Evolutionary conservation across 2,329 filamentous ascomycete genomes (phyloP).

Genomic region (Didymella glomerata): DNA sequence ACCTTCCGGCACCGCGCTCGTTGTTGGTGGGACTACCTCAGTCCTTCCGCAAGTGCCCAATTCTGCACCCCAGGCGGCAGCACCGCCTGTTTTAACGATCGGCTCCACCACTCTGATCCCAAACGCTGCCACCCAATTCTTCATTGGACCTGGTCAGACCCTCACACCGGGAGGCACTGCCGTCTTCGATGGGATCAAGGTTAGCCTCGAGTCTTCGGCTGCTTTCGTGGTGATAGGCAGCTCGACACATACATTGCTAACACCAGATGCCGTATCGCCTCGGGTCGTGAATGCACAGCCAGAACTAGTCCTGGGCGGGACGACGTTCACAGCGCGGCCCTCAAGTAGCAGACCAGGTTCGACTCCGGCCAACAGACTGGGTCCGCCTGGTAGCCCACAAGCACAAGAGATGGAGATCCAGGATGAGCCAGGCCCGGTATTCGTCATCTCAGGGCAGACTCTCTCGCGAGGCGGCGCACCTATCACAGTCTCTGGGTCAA

Average conservation of each 20-base stretch:
- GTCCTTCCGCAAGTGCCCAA: slow-evolving; percentile 28
- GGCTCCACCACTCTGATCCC: slow-evolving; percentile 53
- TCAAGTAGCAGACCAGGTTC: neutral
- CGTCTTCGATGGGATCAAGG: slow-evolving; percentile 49
- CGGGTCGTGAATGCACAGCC: neutral
- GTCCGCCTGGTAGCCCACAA: neutral
- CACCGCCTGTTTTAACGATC: slow-evolving; percentile 52
- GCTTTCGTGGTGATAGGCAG: slow-evolving; percentile 53
- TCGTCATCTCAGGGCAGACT: slow-evolving; percentile 52
- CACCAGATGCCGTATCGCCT: neutral
- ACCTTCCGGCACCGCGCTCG: slow-evolving; percentile 40
- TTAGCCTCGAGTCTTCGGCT: slow-evolving; percentile 53
- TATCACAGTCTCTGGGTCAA: slow-evolving; percentile 46
- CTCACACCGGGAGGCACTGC: slow-evolving; percentile 52
- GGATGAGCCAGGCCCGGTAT: slow-evolving; percentile 31
- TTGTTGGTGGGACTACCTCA: slow-evolving; percentile 41
- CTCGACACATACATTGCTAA: slow-evolving; percentile 35
- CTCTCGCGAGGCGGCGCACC: slow-evolving; percentile 47
- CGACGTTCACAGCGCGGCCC: slow-evolving; percentile 26
- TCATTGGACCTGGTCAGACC: slow-evolving; percentile 50
- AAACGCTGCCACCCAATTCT: slow-evolving; percentile 58
- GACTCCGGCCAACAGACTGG: neutral
- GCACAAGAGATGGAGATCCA: neutral
- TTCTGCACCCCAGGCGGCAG: slow-evolving; percentile 14
- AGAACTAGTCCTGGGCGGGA: slow-evolving; percentile 4